A percentile compares a stretch with the other conserved stretches of the same genome.
These are phyloP conservation scores for Pseudogymnoascus sp. DNA, from an alignment of 2,329 filamentous ascomycete species.

Conservation along the genomic window DNA sequence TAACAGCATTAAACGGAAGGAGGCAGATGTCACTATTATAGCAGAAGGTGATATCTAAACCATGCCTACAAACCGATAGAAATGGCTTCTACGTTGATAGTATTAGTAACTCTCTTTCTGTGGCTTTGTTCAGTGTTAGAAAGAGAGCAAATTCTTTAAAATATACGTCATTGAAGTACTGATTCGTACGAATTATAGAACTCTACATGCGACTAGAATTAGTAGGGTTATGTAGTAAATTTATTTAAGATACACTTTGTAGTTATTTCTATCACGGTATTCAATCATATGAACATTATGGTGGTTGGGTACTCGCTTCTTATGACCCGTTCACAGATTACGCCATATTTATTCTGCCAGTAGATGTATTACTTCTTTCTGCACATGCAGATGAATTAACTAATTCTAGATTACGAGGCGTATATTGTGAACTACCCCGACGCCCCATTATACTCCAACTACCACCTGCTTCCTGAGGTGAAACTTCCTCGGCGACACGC, in stretches of 20 bases:
- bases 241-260: neutral
- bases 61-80: neutral
- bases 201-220: neutral
- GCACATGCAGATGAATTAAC: neutral
- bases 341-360: neutral
- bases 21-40: neutral
- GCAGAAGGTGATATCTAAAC: neutral
- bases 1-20: neutral
- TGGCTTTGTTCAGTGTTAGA: neutral
- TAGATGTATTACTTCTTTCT: neutral
- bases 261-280: neutral
- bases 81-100: neutral
- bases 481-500: neutral
- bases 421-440: neutral
- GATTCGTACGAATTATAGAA: neutral
- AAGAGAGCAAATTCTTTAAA: neutral
- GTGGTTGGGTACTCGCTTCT: neutral
- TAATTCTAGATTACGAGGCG: neutral
- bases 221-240: neutral
- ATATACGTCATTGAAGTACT: neutral
- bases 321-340: neutral
- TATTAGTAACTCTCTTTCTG: neutral
- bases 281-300: neutral
- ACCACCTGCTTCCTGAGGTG: neutral
- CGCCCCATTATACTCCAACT: neutral